Base-by-base conservation (phyloP, 306 rosid genomes). In the Trifolium fragiferum region DNA sequence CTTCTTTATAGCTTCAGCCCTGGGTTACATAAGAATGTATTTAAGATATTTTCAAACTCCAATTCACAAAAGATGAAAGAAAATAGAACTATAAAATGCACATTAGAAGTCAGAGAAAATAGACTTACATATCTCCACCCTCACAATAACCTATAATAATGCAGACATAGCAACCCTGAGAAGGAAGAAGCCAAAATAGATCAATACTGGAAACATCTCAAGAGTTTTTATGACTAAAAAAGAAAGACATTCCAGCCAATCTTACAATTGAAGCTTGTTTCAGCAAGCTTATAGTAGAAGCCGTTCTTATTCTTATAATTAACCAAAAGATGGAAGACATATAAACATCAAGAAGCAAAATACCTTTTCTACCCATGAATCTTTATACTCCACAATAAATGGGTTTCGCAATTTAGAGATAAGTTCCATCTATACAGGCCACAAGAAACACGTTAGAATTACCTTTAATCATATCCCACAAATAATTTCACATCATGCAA, bases 281-380 rank as follows among this genome's bases (percentile, higher is more conserved):
- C 8, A 18, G 66, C 35, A 76, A 66, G 41, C 76, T 55, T 49
- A 65, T 32, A 35, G 60, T 23, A 35, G 69, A 73, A 68, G 43
- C 51, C 68, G 55, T 32, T 73, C 44, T 61, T 23, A 35, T 25
- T 21, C 33, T 57, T 57, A 57, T 19, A 74, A 68, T 37, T 44
- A 76, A 49, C 73, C n/a, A 12, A 66, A 59, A 74, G 61, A 64
- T n/a, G 16, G 14, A 68, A 72, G 13, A 21, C 53, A 77, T 6
- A 70, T 37, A 55, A 54, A 74, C 43, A 23, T 4, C 57, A 71
- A 44, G 73, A 53, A 63, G 59, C 40, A 72, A 25, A 70, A 64
- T 86, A 92, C 99, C 98, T 92, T 95, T 84, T 95, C 99, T 15
- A 95, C 99, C 99, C 99, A 95, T 35, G 99, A 95, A 89, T 95